These are phyloP conservation scores for Phaeophleospora eucalypticola DNA, from an alignment of 2,329 filamentous ascomycete genomes.

Conservation along the genomic window DNA sequence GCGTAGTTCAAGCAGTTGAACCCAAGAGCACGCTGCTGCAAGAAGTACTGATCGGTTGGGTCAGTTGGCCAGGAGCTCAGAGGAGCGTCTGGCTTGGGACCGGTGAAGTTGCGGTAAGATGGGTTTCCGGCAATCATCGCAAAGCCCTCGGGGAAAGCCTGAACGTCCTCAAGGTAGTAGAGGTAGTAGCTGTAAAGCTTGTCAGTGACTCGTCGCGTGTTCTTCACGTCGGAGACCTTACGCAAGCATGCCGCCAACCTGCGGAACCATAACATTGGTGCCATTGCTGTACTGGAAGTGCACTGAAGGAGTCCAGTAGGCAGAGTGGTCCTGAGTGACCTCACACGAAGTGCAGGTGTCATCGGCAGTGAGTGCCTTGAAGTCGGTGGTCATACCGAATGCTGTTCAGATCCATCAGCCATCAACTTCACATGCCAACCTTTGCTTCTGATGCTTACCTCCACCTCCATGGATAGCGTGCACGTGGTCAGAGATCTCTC, in stretches of 20 bases:
- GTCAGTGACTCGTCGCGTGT: constrained; percentile 5
- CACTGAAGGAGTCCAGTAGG: constrained; percentile 74
- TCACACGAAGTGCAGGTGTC: constrained; percentile 76
- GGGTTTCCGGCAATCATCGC: constrained; percentile 77
- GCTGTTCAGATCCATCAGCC: constrained; percentile 44
- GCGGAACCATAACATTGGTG: constrained; percentile 62
- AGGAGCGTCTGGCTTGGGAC: constrained; percentile 61
- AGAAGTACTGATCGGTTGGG: constrained; percentile 64
- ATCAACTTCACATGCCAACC: neutral
- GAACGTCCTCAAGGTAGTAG: constrained; percentile 61
- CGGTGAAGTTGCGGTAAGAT: constrained; percentile 63
- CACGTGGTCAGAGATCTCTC: constrained; percentile 58
- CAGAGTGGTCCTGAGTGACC: constrained; percentile 77
- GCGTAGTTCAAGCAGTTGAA: constrained; percentile 94
- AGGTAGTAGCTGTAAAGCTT: constrained; percentile 73
- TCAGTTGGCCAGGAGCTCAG: constrained; percentile 67
- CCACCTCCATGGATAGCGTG: constrained; percentile 73
- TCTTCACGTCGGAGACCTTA: constrained; percentile 45
- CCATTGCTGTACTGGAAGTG: constrained; percentile 72
- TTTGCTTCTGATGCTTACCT: constrained; percentile 52
- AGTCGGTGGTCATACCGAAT: constrained; percentile 58
- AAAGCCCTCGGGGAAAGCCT: constrained; percentile 72
- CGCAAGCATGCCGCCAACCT: constrained; percentile 81
- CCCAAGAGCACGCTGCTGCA: constrained; percentile 77
- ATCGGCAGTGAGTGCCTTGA: constrained; percentile 56